Evolutionary conservation across 2,329 filamentous ascomycete species (phyloP).

Genomic region (Exserohilum turcica): DNA sequence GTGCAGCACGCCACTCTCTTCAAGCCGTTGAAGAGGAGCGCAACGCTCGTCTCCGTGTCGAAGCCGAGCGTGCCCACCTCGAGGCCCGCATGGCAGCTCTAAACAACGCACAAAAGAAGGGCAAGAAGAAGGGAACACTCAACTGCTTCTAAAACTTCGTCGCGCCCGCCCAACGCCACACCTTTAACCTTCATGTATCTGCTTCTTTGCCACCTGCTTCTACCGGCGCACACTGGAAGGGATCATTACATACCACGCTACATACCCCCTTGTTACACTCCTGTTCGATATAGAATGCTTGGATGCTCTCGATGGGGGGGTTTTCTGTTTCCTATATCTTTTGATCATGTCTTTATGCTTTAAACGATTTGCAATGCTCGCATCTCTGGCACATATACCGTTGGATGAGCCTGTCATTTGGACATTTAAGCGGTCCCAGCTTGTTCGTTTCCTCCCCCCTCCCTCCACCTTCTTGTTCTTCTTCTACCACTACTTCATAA

Average conservation of each 20-base stretch:
- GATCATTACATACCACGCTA: slow-evolving; percentile 32
- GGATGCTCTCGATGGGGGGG: slow-evolving; percentile 7
- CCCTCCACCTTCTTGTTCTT: not conserved
- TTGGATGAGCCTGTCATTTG: slow-evolving; percentile 14
- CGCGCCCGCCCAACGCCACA: slow-evolving; percentile 8
- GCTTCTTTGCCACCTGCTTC: slow-evolving; percentile 28
- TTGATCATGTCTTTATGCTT: slow-evolving; percentile 30
- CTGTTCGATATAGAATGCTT: slow-evolving; percentile 7
- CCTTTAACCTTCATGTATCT: slow-evolving; percentile 23
- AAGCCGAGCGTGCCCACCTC: slow-evolving; percentile 83
- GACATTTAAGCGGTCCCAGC: slow-evolving; percentile 6
- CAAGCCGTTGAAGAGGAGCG: slow-evolving; percentile 96
- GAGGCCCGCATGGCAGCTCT: slow-evolving; percentile 80
- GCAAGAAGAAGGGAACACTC: slow-evolving; percentile 91
- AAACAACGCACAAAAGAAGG: slow-evolving; percentile 88
- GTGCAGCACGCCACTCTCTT: slow-evolving; percentile 67
- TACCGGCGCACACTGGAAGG: slow-evolving; percentile 29
- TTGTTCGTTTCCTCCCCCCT: slow-evolving; percentile 1
- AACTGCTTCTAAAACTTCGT: slow-evolving; percentile 81
- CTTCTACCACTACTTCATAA: slow-evolving; percentile 8
- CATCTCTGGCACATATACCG: slow-evolving; percentile 17
- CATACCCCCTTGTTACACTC: slow-evolving; percentile 30
- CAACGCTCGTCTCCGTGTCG: slow-evolving; percentile 86
- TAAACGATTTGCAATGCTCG: slow-evolving; percentile 28
- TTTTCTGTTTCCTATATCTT: slow-evolving; percentile 14